A percentile compares a stretch with the other conserved stretches of the same genome.
phyloP scores from a whole-genome alignment of 2,329 filamentous ascomycete genomes.

The Dactylellina sp. region DNA sequence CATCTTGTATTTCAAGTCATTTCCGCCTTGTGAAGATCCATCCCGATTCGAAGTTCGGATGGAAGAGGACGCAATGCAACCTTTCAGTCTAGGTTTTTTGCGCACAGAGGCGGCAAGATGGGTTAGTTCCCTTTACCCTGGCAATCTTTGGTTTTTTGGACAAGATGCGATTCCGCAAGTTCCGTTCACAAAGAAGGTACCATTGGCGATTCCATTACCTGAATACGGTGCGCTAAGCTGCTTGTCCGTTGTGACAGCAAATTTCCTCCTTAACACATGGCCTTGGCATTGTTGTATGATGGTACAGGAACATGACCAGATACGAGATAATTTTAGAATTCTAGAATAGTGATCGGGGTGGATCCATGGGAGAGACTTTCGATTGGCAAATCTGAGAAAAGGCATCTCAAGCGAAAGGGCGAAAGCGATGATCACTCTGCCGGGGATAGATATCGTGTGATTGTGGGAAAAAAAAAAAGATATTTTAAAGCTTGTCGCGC shows the following conservation, averaged over 20 bases:
- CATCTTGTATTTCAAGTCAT: background rate
- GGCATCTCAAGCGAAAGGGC: slow-evolving; percentile 23
- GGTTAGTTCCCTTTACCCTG: background rate
- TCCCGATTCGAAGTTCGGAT: slow-evolving; percentile 8
- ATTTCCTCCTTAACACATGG: slow-evolving; percentile 46
- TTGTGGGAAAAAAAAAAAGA: background rate
- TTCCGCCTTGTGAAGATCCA: slow-evolving; percentile 5
- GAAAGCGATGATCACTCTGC: slow-evolving; percentile 30
- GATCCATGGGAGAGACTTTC: slow-evolving; percentile 24
- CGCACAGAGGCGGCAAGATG: background rate
- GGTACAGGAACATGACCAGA: too few relatives aligned
- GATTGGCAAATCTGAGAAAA: slow-evolving; percentile 36
- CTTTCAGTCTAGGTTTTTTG: background rate
- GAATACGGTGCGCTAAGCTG: slow-evolving; percentile 12
- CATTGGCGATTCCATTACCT: slow-evolving; percentile 19
- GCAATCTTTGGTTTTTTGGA: background rate
- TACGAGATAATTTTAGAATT: slow-evolving; percentile 47
- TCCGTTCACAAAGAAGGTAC: slow-evolving; percentile 27
- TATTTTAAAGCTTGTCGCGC: slow-evolving; percentile 29
- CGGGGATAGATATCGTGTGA: slow-evolving; percentile 9
- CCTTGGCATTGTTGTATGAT: too few relatives aligned
- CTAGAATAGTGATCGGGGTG: slow-evolving; percentile 21
- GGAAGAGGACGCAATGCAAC: background rate
- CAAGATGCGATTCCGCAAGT: slow-evolving; percentile 22
- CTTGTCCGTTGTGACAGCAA: slow-evolving; percentile 18